Percentiles rank a stretch among this genome's conserved stretches.
phyloP scores from a whole-genome alignment of 2,329 filamentous ascomycete genomes.

The Sarocladium oryzae region DNA sequence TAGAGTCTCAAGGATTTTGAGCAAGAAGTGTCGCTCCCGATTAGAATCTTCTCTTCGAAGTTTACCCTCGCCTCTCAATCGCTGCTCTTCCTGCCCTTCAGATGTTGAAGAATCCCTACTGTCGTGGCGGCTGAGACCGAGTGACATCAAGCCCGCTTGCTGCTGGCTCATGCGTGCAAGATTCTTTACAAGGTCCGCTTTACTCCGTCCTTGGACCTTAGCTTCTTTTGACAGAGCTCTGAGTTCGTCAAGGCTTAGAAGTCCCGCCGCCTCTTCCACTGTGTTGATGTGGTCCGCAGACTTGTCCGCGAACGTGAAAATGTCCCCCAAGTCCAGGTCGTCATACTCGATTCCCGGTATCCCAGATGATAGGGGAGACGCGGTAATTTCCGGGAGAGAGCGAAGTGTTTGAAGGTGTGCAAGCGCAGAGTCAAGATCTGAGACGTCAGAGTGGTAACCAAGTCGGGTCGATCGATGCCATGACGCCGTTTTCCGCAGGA shows the following conservation, averaged over 20 bases:
- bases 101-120: conserved; percentile 46
- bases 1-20: conserved; percentile 69
- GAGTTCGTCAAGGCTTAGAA: conserved; percentile 82
- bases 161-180: conserved; percentile 66
- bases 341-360: conserved; percentile 31
- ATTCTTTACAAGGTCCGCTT: conserved; percentile 69
- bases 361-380: conserved; percentile 12
- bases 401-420: conserved; percentile 53
- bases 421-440: conserved; percentile 63
- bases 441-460: conserved; percentile 76
- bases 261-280: conserved; percentile 74
- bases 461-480: conserved; percentile 82
- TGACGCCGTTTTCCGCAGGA: conserved; percentile 81
- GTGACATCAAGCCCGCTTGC: conserved; percentile 68
- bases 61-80: conserved; percentile 8
- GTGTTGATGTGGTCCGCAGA: conserved; percentile 68
- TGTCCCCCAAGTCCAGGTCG: conserved; percentile 40
- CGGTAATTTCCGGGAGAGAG: conserved; percentile 40
- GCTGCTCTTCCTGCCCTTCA: conserved; percentile 31
- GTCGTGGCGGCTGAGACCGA: conserved; percentile 58
- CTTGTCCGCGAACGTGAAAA: conserved; percentile 73
- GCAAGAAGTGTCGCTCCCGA: conserved; percentile 66
- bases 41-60: conserved; percentile 40
- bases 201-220: conserved; percentile 82
- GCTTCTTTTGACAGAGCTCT: conserved; percentile 79